Conservation (phyloP, 1,139 yeast genomes). For the Hemisphaericaspora subhashii region DNA sequence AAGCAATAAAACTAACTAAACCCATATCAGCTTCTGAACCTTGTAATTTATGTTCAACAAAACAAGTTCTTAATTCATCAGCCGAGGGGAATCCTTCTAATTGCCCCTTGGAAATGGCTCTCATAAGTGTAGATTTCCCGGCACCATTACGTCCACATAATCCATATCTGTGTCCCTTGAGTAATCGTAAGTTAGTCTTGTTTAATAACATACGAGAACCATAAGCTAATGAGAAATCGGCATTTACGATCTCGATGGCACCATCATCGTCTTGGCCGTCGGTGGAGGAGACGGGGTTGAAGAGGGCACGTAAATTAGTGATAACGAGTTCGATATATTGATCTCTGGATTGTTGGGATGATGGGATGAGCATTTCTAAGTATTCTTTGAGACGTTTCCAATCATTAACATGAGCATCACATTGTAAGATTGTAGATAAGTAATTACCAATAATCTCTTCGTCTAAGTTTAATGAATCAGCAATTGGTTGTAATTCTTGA, state of each 20-base stretch:
- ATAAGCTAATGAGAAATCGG: constrained; percentile 93
- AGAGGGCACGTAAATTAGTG: constrained; percentile 59
- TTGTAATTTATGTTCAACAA: constrained; percentile 95
- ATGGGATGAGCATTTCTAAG: constrained; percentile 49
- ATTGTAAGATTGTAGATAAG: constrained; percentile 54
- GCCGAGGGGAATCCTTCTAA: constrained; percentile 96
- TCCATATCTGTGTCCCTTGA: constrained; percentile 97
- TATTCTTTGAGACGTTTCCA: constrained; percentile 73
- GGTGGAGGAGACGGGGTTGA: constrained; percentile 61
- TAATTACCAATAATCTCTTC: constrained; percentile 48
- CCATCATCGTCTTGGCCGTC: constrained; percentile 67
- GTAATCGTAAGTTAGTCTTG: constrained; percentile 81
- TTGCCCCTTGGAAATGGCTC: constrained; percentile 96
- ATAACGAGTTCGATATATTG: constrained; percentile 50
- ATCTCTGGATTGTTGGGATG: constrained; percentile 41
- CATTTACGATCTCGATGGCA: constrained; percentile 79
- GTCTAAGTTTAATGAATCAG: constrained; percentile 23
- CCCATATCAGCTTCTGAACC: constrained; percentile 94
- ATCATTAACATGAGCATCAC: constrained; percentile 87
- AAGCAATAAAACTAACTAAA: constrained; percentile 83
- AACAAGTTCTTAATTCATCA: constrained; percentile 85
- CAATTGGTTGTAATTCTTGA: constrained; percentile 23
- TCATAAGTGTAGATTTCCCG: constrained; percentile 96
- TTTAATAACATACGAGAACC: constrained; percentile 96
- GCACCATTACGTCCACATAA: constrained; percentile 99